A percentile compares a stretch with the other conserved stretches of the same genome.
Conservation (phyloP, 1,139 yeast species). For the Zygosaccharomyces sapae region DNA sequence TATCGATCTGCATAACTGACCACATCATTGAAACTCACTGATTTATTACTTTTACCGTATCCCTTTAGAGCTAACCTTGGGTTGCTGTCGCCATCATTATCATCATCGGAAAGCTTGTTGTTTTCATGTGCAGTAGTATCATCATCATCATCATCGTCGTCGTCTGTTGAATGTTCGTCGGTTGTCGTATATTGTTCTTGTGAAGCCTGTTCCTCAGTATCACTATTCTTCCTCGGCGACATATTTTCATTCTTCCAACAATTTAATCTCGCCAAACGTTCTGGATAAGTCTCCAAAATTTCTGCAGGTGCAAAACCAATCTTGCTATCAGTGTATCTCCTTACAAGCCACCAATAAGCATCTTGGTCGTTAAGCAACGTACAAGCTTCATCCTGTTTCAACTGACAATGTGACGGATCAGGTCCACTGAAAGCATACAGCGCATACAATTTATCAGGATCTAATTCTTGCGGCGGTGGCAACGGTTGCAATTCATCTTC, state of each 20-base stretch:
- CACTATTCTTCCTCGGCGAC: constrained; percentile 22
- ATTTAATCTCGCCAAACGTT: constrained; percentile 83
- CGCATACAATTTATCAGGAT: constrained; percentile 82
- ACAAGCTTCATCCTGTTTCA: constrained; percentile 79
- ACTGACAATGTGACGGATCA: constrained; percentile 86
- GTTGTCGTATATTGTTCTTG: background rate
- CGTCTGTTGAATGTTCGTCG: constrained; percentile 1
- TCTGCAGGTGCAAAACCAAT: constrained; percentile 97
- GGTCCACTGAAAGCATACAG: constrained; percentile 85
- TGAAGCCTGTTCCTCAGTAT: constrained; percentile 4
- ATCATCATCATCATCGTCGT: constrained; percentile 1
- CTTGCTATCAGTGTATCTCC: constrained; percentile 62
- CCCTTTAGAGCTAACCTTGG: constrained; percentile 7
- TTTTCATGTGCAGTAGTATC: background rate
- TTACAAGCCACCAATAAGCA: constrained; percentile 94
- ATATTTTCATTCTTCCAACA: constrained; percentile 85
- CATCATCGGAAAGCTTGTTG: constrained; percentile 7
- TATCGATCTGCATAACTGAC: constrained; percentile 36
- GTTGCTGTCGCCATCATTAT: background rate
- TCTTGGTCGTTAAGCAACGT: constrained; percentile 80
- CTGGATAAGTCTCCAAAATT: constrained; percentile 85
- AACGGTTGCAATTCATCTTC: constrained; percentile 48
- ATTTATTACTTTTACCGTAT: constrained; percentile 29
- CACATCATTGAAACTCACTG: constrained; percentile 39
- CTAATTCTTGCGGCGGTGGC: constrained; percentile 77